A percentile compares a stretch with the other conserved stretches of the same genome.
Evolutionary conservation across 441 rosid genomes (phyloP).

Genomic region (Croton laevigatus): DNA sequence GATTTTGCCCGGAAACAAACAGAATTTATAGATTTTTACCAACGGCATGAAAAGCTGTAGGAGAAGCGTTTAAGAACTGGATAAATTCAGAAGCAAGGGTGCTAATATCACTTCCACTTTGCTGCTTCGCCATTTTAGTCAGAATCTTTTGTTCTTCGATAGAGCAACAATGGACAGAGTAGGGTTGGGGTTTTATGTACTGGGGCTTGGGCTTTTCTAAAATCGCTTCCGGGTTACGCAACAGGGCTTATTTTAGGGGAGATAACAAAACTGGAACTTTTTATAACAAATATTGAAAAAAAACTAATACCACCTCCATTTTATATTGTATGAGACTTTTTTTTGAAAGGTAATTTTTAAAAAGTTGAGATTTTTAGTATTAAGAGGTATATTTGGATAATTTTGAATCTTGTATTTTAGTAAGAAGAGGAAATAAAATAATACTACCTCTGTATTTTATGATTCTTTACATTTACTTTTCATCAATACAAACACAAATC

Average conservation of each 20-base stretch:
- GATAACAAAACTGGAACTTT: too few relatives aligned
- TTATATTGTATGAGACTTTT: constrained; percentile 64
- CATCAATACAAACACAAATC: too few relatives aligned
- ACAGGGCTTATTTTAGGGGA: background rate
- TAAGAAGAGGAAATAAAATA: too few relatives aligned
- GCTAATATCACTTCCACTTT: constrained; percentile 22
- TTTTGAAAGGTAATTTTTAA: constrained; percentile 77
- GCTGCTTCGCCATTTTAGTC: constrained; percentile 36
- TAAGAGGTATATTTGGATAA: too few relatives aligned
- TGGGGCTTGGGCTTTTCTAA: too few relatives aligned
- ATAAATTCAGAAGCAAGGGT: constrained; percentile 59
- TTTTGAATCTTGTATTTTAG: too few relatives aligned
- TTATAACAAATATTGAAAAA: too few relatives aligned
- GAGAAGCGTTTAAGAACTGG: constrained; percentile 85
- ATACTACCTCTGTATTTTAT: too few relatives aligned
- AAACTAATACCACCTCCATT: background rate
- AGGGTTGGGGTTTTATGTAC: background rate
- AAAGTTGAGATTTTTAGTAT: too few relatives aligned
- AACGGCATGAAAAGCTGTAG: constrained; percentile 97
- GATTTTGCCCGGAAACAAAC: constrained; percentile 16
- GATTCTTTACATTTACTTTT: too few relatives aligned
- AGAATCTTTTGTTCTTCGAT: background rate
- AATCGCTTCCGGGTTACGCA: background rate
- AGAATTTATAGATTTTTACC: constrained; percentile 36
- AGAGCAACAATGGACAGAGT: background rate